Conservation (phyloP, 1,284 basidiomycete genomes). For the Afroboletus lepidellus region DNA sequence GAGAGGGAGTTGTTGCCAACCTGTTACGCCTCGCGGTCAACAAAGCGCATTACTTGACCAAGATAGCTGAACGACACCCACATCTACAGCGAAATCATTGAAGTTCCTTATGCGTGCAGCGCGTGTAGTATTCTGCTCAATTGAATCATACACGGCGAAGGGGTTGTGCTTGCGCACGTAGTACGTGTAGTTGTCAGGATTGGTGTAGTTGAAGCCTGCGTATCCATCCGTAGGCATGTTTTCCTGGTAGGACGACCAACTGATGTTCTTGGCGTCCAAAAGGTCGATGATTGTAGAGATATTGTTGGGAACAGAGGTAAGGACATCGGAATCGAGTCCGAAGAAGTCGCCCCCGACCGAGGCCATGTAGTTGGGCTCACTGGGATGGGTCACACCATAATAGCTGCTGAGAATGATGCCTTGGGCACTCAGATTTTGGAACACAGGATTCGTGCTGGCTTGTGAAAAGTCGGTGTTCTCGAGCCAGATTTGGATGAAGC, state of each 20-base stretch:
- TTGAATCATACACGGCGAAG: conserved; percentile 50
- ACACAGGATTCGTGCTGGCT: conserved; percentile 39
- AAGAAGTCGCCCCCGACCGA: conserved; percentile 58
- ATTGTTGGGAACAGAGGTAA: conserved; percentile 38
- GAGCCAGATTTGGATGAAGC: conserved; percentile 56
- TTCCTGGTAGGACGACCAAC: conserved; percentile 59
- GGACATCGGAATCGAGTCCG: conserved; percentile 51
- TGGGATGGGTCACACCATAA: conserved; percentile 63
- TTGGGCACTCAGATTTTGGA: conserved; percentile 49
- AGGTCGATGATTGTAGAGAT: conserved; percentile 63
- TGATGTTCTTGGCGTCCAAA: conserved; percentile 56
- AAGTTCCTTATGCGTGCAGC: conserved; percentile 60
- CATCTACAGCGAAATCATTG: conserved; percentile 57
- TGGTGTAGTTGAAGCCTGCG: conserved; percentile 47
- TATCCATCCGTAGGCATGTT: conserved; percentile 60
- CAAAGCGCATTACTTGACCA: neutral
- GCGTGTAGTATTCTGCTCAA: conserved; percentile 43
- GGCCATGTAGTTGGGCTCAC: conserved; percentile 62
- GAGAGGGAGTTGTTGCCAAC: conserved; percentile 46
- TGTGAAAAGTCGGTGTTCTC: conserved; percentile 56
- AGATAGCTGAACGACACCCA: conserved; percentile 26
- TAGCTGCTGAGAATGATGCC: conserved; percentile 54
- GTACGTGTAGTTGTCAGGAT: conserved; percentile 44
- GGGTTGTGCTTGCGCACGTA: conserved; percentile 66
- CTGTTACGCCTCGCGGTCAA: conserved; percentile 11